Conservation (phyloP, 1,284 basidiomycete species). For the Anthracocystis panici-leucophaei region DNA sequence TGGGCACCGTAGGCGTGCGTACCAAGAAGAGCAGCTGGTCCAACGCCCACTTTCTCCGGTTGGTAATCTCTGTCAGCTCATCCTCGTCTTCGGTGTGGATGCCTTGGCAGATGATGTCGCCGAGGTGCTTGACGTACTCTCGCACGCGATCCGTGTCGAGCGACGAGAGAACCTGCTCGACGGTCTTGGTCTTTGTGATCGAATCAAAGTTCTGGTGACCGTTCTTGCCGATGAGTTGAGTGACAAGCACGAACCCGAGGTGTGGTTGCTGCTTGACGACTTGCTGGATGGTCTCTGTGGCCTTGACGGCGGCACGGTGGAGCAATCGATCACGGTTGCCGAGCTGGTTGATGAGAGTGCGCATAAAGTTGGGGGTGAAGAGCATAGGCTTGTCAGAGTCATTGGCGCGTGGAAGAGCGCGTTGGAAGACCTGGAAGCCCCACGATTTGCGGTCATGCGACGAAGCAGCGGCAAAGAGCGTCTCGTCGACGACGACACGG, state of each 20-base stretch:
- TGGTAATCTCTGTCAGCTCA: conserved; percentile 38
- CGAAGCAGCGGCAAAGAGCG: conserved; percentile 84
- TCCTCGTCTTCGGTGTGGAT: conserved; percentile 39
- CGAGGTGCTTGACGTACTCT: conserved; percentile 80
- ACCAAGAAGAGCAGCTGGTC: conserved; percentile 86
- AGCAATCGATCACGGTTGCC: conserved; percentile 86
- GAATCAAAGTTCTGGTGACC: conserved; percentile 90
- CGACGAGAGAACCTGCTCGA: conserved; percentile 84
- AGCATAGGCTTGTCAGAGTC: conserved; percentile 81
- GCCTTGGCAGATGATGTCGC: conserved; percentile 37
- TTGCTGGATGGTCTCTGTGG: conserved; percentile 77
- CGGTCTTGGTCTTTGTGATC: conserved; percentile 90
- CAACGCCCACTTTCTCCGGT: conserved; percentile 78
- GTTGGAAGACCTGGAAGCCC: conserved; percentile 93
- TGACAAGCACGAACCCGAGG: conserved; percentile 84
- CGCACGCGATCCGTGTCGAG: conserved; percentile 82
- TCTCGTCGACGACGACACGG: conserved; percentile 89
- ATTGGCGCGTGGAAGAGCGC: conserved; percentile 79
- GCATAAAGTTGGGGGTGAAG: conserved; percentile 95
- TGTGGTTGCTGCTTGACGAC: conserved; percentile 82
- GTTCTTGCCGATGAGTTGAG: conserved; percentile 86
- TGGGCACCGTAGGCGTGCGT: conserved; percentile 83
- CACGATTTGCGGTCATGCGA: conserved; percentile 92
- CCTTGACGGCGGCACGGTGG: conserved; percentile 80
- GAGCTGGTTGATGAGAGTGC: conserved; percentile 95